Percentiles rank a stretch among this genome's conserved stretches.
Conservation (phyloP, 2,329 filamentous ascomycete species). For the Penicillium concentricum region DNA sequence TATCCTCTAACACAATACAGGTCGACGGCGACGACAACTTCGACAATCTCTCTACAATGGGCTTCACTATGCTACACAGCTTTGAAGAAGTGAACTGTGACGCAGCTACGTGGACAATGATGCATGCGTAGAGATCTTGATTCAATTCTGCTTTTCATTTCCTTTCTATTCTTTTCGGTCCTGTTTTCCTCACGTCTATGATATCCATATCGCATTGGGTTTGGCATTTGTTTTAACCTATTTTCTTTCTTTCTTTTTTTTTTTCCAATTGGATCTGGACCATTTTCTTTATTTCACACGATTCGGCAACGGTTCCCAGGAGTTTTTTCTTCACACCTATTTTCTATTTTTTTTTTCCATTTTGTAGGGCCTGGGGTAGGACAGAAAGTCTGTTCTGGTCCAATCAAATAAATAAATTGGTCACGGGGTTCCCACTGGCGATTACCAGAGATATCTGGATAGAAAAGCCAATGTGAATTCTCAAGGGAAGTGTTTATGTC, state of each 20-base stretch:
- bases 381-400: not conserved
- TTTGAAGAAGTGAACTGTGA: conserved; percentile 79
- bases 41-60: conserved; percentile 74
- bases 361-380: not conserved
- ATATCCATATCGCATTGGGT: conserved; percentile 25
- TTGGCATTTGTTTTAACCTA: not conserved
- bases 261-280: not conserved
- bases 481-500: not conserved
- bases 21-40: conserved; percentile 69
- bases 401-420: not conserved
- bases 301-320: not conserved
- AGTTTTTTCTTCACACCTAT: not conserved
- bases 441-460: not conserved
- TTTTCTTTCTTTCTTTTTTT: not conserved
- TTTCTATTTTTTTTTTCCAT: not conserved
- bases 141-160: not conserved
- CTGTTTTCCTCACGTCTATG: conserved; percentile 14
- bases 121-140: conserved; percentile 38
- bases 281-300: not conserved
- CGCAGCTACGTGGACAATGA: conserved; percentile 60
- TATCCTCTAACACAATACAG: conserved; percentile 43
- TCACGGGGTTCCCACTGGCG: not conserved
- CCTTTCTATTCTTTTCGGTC: not conserved
- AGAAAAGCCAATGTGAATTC: not conserved
- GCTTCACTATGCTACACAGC: conserved; percentile 73